Percentiles rank a stretch among this genome's conserved stretches.
These are phyloP conservation scores for Trichocomaceae sp. DNA, from an alignment of 2,329 filamentous ascomycete genomes.

Conservation along the genomic window DNA sequence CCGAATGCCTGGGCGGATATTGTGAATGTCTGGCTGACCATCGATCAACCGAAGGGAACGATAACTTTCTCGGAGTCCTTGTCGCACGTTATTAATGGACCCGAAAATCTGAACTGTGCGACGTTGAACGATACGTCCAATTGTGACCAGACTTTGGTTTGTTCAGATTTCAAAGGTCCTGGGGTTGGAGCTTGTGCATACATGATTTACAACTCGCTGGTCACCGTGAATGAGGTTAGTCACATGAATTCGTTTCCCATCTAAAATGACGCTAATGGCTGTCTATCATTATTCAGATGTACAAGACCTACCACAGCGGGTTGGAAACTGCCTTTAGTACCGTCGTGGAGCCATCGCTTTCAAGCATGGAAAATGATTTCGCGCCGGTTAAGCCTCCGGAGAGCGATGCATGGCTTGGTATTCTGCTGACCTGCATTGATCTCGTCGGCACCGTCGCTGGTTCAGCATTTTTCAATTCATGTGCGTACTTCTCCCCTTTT, in stretches of 20 bases:
- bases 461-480: constrained; percentile 24
- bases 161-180: not conserved
- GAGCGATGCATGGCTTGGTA: constrained; percentile 20
- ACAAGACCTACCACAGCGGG: not conserved
- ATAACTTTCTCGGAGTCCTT: not conserved
- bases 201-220: not conserved
- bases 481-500: not conserved
- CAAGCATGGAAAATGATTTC: constrained; percentile 23
- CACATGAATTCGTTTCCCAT: not conserved
- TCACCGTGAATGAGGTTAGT: not conserved
- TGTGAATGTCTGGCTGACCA: not conserved
- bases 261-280: not conserved
- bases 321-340: not conserved
- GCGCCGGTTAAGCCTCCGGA: constrained; percentile 22
- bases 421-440: constrained; percentile 26
- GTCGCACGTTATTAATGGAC: not conserved
- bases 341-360: not conserved
- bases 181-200: not conserved
- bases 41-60: not conserved
- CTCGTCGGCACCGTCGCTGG: constrained; percentile 21
- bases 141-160: not conserved
- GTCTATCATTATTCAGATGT: not conserved
- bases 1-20: not conserved
- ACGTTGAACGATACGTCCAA: not conserved
- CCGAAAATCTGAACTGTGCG: not conserved